These are phyloP conservation scores for Aspergillus pseudoterreus DNA, from an alignment of 2,329 filamentous ascomycete species.

Conservation along the genomic window DNA sequence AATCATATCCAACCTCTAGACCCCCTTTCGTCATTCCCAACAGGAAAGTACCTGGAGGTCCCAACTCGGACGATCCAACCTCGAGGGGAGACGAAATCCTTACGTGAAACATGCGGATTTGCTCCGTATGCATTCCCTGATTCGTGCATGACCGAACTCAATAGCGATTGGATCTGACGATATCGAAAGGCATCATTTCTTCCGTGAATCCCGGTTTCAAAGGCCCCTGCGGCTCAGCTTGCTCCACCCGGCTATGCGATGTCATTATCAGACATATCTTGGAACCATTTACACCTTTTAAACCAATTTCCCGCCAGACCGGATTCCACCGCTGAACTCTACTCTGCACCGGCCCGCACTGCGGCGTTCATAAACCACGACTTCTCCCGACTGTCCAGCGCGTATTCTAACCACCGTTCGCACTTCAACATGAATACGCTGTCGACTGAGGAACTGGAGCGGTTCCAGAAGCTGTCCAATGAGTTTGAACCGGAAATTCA, in stretches of 20 bases:
- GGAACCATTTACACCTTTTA: slow-evolving; percentile 30
- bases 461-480: slow-evolving; percentile 60
- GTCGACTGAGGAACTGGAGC: slow-evolving; percentile 54
- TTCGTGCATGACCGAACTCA: not conserved
- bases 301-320: slow-evolving; percentile 28
- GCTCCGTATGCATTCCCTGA: slow-evolving; percentile 9
- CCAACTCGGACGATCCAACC: slow-evolving; percentile 2
- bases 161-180: slow-evolving; percentile 2
- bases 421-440: slow-evolving; percentile 36
- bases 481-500: slow-evolving; percentile 56
- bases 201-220: slow-evolving; percentile 10
- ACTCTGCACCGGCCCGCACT: slow-evolving; percentile 20
- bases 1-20: slow-evolving; percentile 7
- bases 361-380: slow-evolving; percentile 19
- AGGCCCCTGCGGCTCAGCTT: slow-evolving; percentile 6
- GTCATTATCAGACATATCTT: slow-evolving; percentile 34
- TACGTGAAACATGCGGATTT: slow-evolving; percentile 13
- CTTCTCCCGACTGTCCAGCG: slow-evolving; percentile 20
- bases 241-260: slow-evolving; percentile 25
- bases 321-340: slow-evolving; percentile 21
- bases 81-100: slow-evolving; percentile 3
- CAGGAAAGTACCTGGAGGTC: slow-evolving; percentile 3
- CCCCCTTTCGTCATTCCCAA: slow-evolving; percentile 4
- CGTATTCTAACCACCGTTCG: slow-evolving; percentile 11
- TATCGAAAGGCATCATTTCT: slow-evolving; percentile 7